Percentiles rank a stretch among this genome's conserved stretches.
phyloP scores from a whole-genome alignment of 2,329 filamentous ascomycete species.

The Cryphonectria japonica region DNA sequence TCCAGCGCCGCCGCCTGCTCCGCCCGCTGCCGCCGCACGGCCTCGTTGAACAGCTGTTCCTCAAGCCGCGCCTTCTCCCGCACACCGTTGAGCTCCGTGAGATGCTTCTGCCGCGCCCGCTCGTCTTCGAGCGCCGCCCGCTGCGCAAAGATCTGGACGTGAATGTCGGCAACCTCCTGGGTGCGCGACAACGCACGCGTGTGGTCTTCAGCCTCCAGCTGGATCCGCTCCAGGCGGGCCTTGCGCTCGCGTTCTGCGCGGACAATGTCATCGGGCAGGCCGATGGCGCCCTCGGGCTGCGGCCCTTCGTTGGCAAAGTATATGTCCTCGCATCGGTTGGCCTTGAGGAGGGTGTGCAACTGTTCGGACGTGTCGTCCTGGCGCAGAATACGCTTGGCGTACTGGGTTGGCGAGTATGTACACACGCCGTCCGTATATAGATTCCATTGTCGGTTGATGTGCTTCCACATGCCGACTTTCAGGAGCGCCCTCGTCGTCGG shows the following conservation, averaged over 20 bases:
- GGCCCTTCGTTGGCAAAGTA: conserved; percentile 58
- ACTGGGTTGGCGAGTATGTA: conserved; percentile 69
- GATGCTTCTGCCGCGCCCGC: conserved; percentile 50
- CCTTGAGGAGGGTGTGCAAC: conserved; percentile 53
- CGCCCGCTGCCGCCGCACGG: conserved; percentile 42
- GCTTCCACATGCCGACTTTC: conserved; percentile 67
- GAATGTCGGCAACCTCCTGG: conserved; percentile 55
- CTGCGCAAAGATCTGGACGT: conserved; percentile 53
- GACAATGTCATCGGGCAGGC: conserved; percentile 55
- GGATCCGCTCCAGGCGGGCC: conserved; percentile 49
- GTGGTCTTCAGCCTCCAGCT: conserved; percentile 54
- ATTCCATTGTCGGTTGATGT: conserved; percentile 64
- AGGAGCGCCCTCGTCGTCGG: conserved; percentile 61
- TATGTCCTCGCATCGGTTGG: conserved; percentile 56
- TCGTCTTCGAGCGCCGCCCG: conserved; percentile 57
- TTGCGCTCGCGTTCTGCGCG: conserved; percentile 55
- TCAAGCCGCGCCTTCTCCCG: conserved; percentile 52
- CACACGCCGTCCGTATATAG: conserved; percentile 55
- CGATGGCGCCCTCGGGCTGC: conserved; percentile 57
- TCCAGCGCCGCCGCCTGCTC: conserved; percentile 44
- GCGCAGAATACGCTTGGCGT: conserved; percentile 53
- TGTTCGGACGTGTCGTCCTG: conserved; percentile 42
- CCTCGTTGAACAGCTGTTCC: conserved; percentile 46
- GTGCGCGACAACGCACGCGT: conserved; percentile 50
- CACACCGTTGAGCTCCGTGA: conserved; percentile 49